phyloP scores from a whole-genome alignment of 768 basidiomycete species.

The Mycena galericulata region DNA sequence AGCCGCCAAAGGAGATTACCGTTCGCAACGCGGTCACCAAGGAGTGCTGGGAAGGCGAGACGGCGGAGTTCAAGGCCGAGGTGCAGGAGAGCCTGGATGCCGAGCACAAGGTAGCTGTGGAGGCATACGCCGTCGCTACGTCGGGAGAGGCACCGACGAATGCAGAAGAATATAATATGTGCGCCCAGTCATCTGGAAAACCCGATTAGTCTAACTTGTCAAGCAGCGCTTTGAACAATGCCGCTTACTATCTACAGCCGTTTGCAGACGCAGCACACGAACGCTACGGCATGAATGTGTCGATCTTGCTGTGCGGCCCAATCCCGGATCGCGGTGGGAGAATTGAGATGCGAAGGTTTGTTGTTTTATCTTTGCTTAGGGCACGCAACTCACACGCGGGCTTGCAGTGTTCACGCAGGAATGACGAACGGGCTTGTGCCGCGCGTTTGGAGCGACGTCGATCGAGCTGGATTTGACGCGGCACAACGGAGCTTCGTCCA shows the following conservation, averaged over 20 bases:
- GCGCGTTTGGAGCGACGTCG: too few species aligned
- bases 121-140: neutral
- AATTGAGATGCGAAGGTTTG: slow-evolving; percentile 22
- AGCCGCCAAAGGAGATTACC: neutral
- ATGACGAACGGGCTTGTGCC: too few species aligned
- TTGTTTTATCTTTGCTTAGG: too few species aligned
- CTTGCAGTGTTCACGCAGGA: too few species aligned
- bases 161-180: neutral
- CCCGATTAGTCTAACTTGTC: neutral
- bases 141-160: neutral
- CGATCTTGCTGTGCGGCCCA: slow-evolving; percentile 22
- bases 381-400: too few species aligned
- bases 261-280: neutral
- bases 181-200: neutral
- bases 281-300: slow-evolving; percentile 6
- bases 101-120: neutral
- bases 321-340: slow-evolving; percentile 14
- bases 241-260: slow-evolving; percentile 20
- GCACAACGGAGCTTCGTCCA: too few species aligned
- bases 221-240: slow-evolving; percentile 3
- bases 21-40: neutral
- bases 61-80: neutral
- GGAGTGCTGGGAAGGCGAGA: slow-evolving; percentile 1
- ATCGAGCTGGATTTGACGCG: too few species aligned
- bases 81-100: neutral